Percentiles rank a stretch among this genome's conserved stretches.
Evolutionary conservation across 1,284 basidiomycete genomes (phyloP).

Genomic region (Cerrena zonata): DNA sequence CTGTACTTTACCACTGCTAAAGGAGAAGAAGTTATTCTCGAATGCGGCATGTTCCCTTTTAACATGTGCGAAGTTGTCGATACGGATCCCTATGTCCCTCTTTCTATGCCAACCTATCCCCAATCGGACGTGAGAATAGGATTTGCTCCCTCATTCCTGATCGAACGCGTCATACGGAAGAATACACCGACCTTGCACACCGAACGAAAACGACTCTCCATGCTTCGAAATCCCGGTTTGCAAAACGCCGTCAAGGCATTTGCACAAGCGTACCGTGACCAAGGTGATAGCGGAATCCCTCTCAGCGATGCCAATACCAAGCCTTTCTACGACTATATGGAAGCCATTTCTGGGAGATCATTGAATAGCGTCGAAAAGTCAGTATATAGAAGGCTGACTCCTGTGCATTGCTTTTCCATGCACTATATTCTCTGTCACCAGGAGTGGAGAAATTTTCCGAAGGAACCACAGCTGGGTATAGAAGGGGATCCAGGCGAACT

Average conservation of each 20-base stretch:
- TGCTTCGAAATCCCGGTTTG: constrained; percentile 29
- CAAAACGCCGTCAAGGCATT: constrained; percentile 17
- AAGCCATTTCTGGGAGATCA: constrained; percentile 1
- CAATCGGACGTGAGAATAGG: too few species aligned
- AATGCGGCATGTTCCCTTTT: constrained; percentile 5
- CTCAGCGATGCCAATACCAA: neutral
- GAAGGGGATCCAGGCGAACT: constrained; percentile 3
- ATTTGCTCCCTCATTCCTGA: neutral
- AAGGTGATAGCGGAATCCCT: neutral
- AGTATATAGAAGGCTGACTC: neutral
- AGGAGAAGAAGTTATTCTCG: constrained; percentile 8
- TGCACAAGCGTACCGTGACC: neutral
- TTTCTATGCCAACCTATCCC: neutral
- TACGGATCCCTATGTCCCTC: neutral
- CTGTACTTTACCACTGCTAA: constrained; percentile 6
- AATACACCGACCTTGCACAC: constrained; percentile 20
- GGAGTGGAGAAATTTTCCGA: constrained; percentile 6
- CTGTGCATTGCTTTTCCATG: neutral
- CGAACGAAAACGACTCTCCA: constrained; percentile 28
- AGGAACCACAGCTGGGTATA: neutral
- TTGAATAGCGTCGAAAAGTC: neutral
- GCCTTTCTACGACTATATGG: constrained; percentile 5
- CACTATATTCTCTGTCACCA: neutral
- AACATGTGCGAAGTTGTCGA: constrained; percentile 23
- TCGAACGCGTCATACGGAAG: constrained; percentile 10